A percentile compares a stretch with the other conserved stretches of the same genome.
These are phyloP conservation scores for Sabuloglossum arenarium DNA, from an alignment of 495 filamentous ascomycete genomes.

Conservation along the genomic window DNA sequence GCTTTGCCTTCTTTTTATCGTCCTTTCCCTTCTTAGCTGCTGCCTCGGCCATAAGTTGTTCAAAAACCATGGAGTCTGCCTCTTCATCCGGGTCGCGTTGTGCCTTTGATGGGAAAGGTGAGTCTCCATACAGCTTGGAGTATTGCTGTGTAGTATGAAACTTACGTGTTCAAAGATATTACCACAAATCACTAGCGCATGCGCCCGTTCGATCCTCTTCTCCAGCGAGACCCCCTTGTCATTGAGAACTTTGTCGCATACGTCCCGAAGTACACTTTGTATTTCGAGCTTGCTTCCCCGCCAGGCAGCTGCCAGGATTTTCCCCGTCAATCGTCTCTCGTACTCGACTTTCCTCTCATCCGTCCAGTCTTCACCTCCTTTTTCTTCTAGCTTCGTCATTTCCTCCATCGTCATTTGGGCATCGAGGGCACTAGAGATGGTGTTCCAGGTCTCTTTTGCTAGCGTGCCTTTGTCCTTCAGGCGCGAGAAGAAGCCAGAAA, in stretches of 20 bases:
- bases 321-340: constrained; percentile 84
- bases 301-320: constrained; percentile 98
- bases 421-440: constrained; percentile 91
- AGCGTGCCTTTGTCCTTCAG: constrained; percentile 94
- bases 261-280: constrained; percentile 81
- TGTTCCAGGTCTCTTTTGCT: constrained; percentile 96
- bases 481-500: constrained; percentile 79
- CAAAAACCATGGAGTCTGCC: constrained; percentile 96
- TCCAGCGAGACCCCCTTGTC: constrained; percentile 67
- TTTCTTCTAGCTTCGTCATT: constrained; percentile 91
- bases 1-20: constrained; percentile 49
- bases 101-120: constrained; percentile 47
- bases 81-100: constrained; percentile 86
- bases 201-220: constrained; percentile 78
- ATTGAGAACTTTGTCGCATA: constrained; percentile 47
- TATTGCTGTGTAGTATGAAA: constrained; percentile 4
- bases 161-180: constrained; percentile 73
- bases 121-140: no score
- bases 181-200: constrained; percentile 71
- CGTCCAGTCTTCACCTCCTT: constrained; percentile 93
- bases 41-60: constrained; percentile 92
- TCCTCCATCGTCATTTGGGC: constrained; percentile 98
- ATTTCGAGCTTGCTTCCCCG: constrained; percentile 95
- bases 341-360: constrained; percentile 96
- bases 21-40: constrained; percentile 75